Base-by-base conservation (phyloP, 2,329 filamentous ascomycete species). In the Colletotrichum karsti region DNA sequence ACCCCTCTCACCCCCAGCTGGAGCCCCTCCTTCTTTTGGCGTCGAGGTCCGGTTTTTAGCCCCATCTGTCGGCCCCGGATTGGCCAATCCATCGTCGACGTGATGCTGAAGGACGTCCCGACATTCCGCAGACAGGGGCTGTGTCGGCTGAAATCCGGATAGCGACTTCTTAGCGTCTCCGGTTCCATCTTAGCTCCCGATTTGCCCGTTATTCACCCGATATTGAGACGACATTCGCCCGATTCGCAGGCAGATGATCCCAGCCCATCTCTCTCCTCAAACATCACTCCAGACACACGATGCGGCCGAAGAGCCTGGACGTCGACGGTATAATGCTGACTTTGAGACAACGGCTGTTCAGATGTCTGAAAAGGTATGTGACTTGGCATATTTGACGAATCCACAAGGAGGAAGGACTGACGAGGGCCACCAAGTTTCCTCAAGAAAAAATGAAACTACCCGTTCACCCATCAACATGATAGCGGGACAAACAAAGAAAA, bases 81-180 rank as follows among this genome's bases (percentile, higher is more conserved):
- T 60, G 65, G 65, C 53, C 56, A 59, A 56, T 69, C 39, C 18
- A 26, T 8, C 8, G 20, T 48, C 24, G 15, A 42, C 35, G 13
- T 35, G 67, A 37, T 64, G 53, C 59, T 60, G 64, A 63, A 59
- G 18, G 44, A 46, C 65, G 68, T 65, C 55, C 65, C 68, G 68
- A 69, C 30, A 65, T 69, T 39, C 68, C 68, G 68, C 55, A 44
- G 42, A 18, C 60, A 54, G 26, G 13, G 53, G 33, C 22, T 33
- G n/a, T 5, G 28, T 10, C 62, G 56, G 62, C 39, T 65, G 39
- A 65, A 61, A n/a, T 37, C 54, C 62, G 62, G 56, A 15, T 50
- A 22, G 33, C 44, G 3, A 26, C 24, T 41, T 20, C n/a, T 28
- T 53, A 33, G 54, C 15, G 54, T 39, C 33, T 28, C 30, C 22